Percentiles rank a stretch among this genome's conserved stretches.
Conservation (phyloP, 257 asterid genomes). For the Penstemon barbatus region DNA sequence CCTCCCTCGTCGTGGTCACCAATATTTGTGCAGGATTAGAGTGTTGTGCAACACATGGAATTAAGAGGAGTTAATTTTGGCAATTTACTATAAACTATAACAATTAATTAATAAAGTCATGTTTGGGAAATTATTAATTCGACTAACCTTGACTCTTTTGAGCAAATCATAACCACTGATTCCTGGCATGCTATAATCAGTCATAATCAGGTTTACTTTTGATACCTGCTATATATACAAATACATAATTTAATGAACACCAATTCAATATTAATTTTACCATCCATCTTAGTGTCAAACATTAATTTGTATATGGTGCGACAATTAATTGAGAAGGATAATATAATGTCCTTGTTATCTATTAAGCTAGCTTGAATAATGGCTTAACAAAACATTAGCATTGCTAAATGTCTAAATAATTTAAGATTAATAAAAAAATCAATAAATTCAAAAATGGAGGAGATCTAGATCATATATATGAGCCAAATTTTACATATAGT, state of each 20-base stretch:
- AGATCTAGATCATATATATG: too few species aligned
- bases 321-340: background rate
- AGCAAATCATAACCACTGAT: constrained; percentile 65
- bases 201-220: constrained; percentile 58
- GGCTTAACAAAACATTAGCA: too few species aligned
- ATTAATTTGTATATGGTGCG: background rate
- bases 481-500: too few species aligned
- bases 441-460: too few species aligned
- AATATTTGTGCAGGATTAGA: too few species aligned
- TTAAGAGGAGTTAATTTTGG: too few species aligned
- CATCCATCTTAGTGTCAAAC: background rate
- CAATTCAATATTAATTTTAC: background rate
- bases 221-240: constrained; percentile 36
- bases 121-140: background rate
- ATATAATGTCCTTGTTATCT: background rate
- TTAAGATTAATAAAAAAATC: too few species aligned
- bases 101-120: background rate
- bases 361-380: too few species aligned
- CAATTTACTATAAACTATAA: background rate
- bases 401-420: too few species aligned
- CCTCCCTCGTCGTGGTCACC: background rate
- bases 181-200: constrained; percentile 77
- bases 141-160: constrained; percentile 53
- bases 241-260: background rate
- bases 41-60: too few species aligned